Percentiles rank a stretch among this genome's conserved stretches.
These are phyloP conservation scores for maize (Zea mays) DNA, from an alignment of 176 grass and related monocot genomes.

Conservation along the genomic window DNA sequence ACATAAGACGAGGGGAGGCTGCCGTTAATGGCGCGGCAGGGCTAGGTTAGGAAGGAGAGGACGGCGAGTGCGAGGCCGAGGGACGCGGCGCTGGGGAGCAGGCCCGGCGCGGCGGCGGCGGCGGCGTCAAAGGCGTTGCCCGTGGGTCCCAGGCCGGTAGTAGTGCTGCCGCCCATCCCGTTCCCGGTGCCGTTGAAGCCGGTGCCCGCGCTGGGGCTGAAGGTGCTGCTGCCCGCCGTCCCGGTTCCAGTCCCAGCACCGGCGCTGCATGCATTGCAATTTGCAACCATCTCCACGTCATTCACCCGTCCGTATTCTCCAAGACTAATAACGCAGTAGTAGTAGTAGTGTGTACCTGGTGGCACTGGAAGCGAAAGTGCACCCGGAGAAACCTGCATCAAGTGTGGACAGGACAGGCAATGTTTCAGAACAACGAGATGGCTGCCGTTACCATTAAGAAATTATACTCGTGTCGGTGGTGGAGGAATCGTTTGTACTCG, in stretches of 20 bases:
- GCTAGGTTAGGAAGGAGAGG: conserved; percentile 39
- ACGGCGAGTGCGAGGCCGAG: conserved; percentile 11
- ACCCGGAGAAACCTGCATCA: conserved; percentile 63
- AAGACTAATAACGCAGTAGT: background rate
- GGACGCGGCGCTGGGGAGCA: conserved; percentile 33
- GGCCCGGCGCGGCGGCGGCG: conserved; percentile 23
- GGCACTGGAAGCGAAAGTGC: conserved; percentile 67
- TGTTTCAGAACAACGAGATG: background rate
- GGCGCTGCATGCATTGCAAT: conserved; percentile 16
- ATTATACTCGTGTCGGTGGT: too few relatives aligned
- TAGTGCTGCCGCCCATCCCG: conserved; percentile 20
- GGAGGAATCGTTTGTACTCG: conserved; percentile 45
- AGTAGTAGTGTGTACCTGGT: conserved; percentile 54
- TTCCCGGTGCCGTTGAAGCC: conserved; percentile 36
- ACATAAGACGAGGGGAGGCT: too few relatives aligned
- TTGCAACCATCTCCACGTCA: background rate
- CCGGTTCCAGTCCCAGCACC: conserved; percentile 11
- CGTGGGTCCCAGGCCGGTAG: conserved; percentile 9
- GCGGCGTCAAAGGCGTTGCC: conserved; percentile 42
- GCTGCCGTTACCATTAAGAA: too few relatives aligned
- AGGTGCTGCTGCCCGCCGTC: conserved; percentile 37
- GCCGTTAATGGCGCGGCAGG: background rate
- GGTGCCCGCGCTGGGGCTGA: conserved; percentile 28
- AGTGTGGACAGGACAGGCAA: background rate
- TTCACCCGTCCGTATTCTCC: background rate